Evolutionary conservation across 2,329 filamentous ascomycete species (phyloP), one percentile per base, ranked within the genome.

Genomic region (Trichoderma afroharzianum): DNA sequence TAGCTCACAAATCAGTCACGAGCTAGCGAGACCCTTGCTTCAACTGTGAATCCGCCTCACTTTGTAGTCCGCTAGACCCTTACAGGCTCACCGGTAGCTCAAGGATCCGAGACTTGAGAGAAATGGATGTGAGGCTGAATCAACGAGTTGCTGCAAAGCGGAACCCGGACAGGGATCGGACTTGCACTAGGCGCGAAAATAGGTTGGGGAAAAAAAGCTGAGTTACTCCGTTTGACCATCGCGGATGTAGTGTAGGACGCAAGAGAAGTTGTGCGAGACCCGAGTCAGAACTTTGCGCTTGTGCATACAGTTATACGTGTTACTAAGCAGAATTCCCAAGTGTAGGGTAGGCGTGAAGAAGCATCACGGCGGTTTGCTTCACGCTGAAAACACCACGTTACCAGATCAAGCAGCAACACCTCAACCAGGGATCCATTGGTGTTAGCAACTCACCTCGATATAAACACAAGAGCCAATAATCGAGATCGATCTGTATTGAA

Each of bases 61-160:
- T 18, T 28, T 36, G 12, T 68, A 39, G 57, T 62, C 28, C 43
- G 55, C 67, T 33, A 21, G 67, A 36, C 33, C 30, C 28, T 28
- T 18, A 36, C 21, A 18, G 28, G 21, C 39, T 62, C 66, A 53
- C 66, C 18, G 55, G 36, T 59, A 21, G 62, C 39, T 53, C 26
- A 11, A 53, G 62, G n/a, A 64, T 32, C 26, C 62, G 28, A 64
- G 14, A 12, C 36, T 68, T 57, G 28, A 68, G 59, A 50, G 53
- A 30, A 63, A n/a, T n/a, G 63, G 57, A 26, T 26, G 63, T 55
- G 70, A 68, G 63, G 70, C 70, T 71, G 63, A 71, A 71, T 63
- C 43, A 32, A 70, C n/a, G 26, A 33, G 1, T 59, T 53, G 47
- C 14, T 24, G 21, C 26, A 33, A 11, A 14, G 32, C 30, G n/a